A percentile compares a stretch with the other conserved stretches of the same genome.
Evolutionary conservation across 129 eudicot species (phyloP).

Genomic region (Lactuca sativa): DNA sequence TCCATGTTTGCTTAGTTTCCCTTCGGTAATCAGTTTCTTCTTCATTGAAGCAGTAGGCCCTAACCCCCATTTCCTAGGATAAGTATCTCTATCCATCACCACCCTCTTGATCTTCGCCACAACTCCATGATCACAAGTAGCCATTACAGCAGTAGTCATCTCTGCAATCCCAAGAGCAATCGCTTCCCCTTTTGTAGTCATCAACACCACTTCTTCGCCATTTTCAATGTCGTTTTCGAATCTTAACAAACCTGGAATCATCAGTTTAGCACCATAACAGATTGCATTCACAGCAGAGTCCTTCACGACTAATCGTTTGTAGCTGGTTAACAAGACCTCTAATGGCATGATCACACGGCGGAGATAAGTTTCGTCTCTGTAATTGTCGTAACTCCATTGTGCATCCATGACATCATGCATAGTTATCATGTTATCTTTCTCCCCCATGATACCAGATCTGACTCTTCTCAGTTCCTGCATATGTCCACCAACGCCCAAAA

Average conservation of each 20-base stretch:
- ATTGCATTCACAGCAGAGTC: slow-evolving; percentile 88
- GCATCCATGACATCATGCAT: slow-evolving; percentile 99
- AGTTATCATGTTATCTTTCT: slow-evolving; percentile 83
- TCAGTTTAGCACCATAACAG: slow-evolving; percentile 81
- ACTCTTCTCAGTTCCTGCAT: slow-evolving; percentile 92
- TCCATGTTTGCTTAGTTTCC: slow-evolving; percentile 79
- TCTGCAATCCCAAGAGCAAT: slow-evolving; percentile 82
- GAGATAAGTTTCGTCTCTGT: slow-evolving; percentile 70
- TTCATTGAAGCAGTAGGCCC: slow-evolving; percentile 83
- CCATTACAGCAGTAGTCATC: slow-evolving; percentile 92
- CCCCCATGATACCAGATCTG: slow-evolving; percentile 85
- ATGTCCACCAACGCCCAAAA: slow-evolving; percentile 86
- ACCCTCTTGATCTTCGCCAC: slow-evolving; percentile 89
- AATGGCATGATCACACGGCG: slow-evolving; percentile 79
- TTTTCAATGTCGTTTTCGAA: slow-evolving; percentile 74
- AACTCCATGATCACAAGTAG: slow-evolving; percentile 83
- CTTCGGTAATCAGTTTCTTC: slow-evolving; percentile 71
- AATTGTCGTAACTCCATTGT: slow-evolving; percentile 74
- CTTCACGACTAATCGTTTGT: slow-evolving; percentile 82
- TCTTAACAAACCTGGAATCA: slow-evolving; percentile 85
- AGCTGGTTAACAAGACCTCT: slow-evolving; percentile 73
- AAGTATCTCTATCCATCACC: slow-evolving; percentile 85
- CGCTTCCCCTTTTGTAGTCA: slow-evolving; percentile 91
- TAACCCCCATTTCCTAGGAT: slow-evolving; percentile 89
- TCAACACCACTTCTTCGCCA: slow-evolving; percentile 84